phyloP scores from a whole-genome alignment of 2,329 filamentous ascomycete genomes.

The Ceratocystis eucalypticola region DNA sequence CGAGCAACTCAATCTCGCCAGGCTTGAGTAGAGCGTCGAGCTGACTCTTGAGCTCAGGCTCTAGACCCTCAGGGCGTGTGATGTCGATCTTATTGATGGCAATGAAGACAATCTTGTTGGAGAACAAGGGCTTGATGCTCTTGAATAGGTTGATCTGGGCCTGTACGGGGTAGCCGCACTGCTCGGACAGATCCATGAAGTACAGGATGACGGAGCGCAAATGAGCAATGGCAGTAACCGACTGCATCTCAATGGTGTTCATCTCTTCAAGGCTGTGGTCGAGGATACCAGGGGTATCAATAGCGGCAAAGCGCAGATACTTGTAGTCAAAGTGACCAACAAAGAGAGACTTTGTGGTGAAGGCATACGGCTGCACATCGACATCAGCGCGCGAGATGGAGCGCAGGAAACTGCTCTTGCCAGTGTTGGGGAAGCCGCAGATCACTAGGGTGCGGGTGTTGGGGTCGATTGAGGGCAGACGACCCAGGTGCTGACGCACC shows the following conservation, averaged over 20 bases:
- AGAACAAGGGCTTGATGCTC: conserved; percentile 91
- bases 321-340: conserved; percentile 98
- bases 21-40: conserved; percentile 70
- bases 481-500: conserved; percentile 79
- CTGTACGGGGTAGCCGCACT: conserved; percentile 85
- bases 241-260: conserved; percentile 95
- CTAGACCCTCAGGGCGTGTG: conserved; percentile 72
- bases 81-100: conserved; percentile 99
- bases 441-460: conserved; percentile 94
- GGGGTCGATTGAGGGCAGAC: conserved; percentile 95
- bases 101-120: conserved; percentile 93
- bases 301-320: conserved; percentile 49
- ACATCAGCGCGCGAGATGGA: conserved; percentile 90
- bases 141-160: conserved; percentile 91
- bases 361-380: conserved; percentile 83
- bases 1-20: conserved; percentile 81
- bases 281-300: conserved; percentile 96
- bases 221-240: conserved; percentile 94
- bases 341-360: conserved; percentile 94
- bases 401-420: conserved; percentile 91
- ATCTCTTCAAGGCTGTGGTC: conserved; percentile 97
- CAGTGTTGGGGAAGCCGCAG: conserved; percentile 93
- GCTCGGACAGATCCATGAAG: conserved; percentile 95
- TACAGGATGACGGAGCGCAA: conserved; percentile 89
- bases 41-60: conserved; percentile 61